Evolutionary conservation across 2,329 filamentous ascomycete species (phyloP).

Genomic region (Xylariales sp.): DNA sequence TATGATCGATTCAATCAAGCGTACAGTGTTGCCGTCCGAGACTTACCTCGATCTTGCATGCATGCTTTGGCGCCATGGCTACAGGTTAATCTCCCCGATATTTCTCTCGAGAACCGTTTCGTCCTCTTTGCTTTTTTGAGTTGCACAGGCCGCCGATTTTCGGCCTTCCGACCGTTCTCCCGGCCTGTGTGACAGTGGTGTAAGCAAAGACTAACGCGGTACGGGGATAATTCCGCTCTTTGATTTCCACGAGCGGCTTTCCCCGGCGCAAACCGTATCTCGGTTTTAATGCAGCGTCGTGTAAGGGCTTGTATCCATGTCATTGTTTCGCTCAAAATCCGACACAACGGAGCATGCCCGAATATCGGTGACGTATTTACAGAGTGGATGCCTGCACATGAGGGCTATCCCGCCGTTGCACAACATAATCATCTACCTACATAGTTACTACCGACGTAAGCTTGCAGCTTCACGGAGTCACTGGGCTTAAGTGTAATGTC

Average conservation of each 20-base stretch:
- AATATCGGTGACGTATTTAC: neutral
- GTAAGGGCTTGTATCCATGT: neutral
- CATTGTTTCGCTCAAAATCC: neutral
- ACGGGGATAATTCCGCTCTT: conserved; percentile 24
- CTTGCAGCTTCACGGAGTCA: conserved; percentile 4
- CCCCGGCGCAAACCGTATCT: conserved; percentile 10
- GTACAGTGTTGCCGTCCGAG: conserved; percentile 14
- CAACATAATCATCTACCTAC: neutral
- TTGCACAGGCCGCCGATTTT: conserved; percentile 22
- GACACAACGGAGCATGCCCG: conserved; percentile 6
- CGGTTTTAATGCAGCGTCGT: neutral
- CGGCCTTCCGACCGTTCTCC: conserved; percentile 9
- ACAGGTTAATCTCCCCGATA: neutral
- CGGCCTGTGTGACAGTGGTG: too few species aligned
- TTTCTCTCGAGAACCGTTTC: neutral
- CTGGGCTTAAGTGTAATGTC: neutral
- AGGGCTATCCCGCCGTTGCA: neutral
- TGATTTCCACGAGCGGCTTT: conserved; percentile 19
- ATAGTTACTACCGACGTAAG: neutral
- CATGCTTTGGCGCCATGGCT: conserved; percentile 44
- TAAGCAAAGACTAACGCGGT: neutral
- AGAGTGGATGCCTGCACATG: neutral
- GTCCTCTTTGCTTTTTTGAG: neutral
- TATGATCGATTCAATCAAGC: conserved; percentile 13
- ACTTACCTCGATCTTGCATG: conserved; percentile 53